Base-by-base conservation (phyloP, 345 rosid genomes). In the Populus euphratica region DNA sequence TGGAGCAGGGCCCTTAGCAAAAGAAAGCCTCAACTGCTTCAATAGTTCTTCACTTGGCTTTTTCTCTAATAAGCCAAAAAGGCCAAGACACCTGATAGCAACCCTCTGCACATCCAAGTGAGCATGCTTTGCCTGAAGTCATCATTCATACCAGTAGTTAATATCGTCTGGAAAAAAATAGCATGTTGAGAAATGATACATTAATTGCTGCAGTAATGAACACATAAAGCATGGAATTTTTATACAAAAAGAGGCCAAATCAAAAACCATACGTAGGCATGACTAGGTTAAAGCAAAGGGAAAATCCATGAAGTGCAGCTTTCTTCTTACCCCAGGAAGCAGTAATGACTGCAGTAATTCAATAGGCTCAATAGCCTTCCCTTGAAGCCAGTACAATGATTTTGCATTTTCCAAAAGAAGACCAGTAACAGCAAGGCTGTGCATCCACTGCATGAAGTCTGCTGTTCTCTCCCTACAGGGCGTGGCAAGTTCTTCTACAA, bases 381-480 rank as follows among this genome's bases (percentile, higher is more conserved):
- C 92, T 83, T 81, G 92, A 73, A 91, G 78, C 82, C 85, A 85
- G 81, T 75, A 84, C 56, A 90, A 81, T 66, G 95, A 87, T 77
- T 91, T 88, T 73, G 90, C 84, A 76, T 90, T 89, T 85, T 92
- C 97, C 83, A 96, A 83, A 63, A 93, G 94, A 80, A 93, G 90
- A 82, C 95, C 91, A 70, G 92, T 89, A 82, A 96, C 91, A 81
- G 99, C 89, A 69, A 96, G 91, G 84, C 90, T 76, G 81, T 92
- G 98, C 97, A 96, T 93, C 99, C 98, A 96, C 80, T 92, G 96
- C 83, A 89, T 70, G 78, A 89, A 93, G 82, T 93, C 98, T 17
- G 98, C 99, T 65, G 90, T 85, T 87, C 99, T 92, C 82, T 96
- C 98, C 84, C 99, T 90, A 87, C 98, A 96, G 56, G 98, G 96